Evolutionary conservation across 2,329 filamentous ascomycete genomes (phyloP).

Genomic region (Chalara sp.): DNA sequence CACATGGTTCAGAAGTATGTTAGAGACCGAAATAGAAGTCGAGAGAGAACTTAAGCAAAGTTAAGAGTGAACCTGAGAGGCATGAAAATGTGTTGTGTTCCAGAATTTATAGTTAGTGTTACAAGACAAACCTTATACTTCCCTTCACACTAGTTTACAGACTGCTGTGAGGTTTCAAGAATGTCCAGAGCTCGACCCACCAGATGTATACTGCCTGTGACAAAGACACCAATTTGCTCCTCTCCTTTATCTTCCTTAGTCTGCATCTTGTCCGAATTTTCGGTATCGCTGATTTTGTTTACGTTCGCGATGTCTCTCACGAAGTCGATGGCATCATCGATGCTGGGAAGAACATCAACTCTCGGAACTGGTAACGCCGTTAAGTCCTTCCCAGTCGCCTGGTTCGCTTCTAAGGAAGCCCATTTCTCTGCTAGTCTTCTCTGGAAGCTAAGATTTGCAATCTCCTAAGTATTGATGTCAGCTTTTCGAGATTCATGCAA

Average conservation of each 20-base stretch:
- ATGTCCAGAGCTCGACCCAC: constrained; percentile 66
- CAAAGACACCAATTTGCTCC: constrained; percentile 29
- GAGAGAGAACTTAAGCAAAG: too few species aligned
- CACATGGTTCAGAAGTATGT: too few species aligned
- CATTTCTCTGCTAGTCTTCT: constrained; percentile 38
- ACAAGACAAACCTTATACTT: too few species aligned
- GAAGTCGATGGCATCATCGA: constrained; percentile 47
- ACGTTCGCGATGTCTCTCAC: constrained; percentile 25
- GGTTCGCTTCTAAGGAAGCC: constrained; percentile 8
- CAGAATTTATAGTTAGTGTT: too few species aligned
- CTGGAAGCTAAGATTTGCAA: constrained; percentile 60
- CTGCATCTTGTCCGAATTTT: neutral
- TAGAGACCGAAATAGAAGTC: too few species aligned
- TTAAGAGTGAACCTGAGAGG: too few species aligned
- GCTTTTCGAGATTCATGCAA: constrained; percentile 16
- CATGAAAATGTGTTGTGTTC: too few species aligned
- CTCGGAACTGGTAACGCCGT: constrained; percentile 34
- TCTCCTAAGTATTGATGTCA: constrained; percentile 10
- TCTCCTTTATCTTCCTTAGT: neutral
- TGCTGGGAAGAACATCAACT: constrained; percentile 39
- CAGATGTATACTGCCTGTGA: constrained; percentile 58
- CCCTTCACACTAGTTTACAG: too few species aligned
- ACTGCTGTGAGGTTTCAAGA: constrained; percentile 39
- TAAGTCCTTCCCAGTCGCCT: constrained; percentile 8
- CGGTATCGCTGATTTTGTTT: neutral